These are phyloP conservation scores for Cadophora luteo-olivacea DNA, from an alignment of 2,329 filamentous ascomycete species.

Conservation along the genomic window DNA sequence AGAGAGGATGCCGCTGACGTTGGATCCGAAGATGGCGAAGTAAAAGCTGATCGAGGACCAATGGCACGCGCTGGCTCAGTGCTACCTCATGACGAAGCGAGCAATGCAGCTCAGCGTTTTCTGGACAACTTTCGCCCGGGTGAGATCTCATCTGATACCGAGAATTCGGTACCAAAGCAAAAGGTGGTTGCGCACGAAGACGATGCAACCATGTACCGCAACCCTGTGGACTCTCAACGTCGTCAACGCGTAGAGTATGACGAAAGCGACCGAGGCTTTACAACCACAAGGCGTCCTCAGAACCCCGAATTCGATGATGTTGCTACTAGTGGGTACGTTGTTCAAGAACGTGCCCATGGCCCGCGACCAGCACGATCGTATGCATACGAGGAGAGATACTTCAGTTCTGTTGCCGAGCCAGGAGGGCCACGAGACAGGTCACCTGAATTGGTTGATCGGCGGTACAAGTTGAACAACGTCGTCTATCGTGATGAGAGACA, in stretches of 20 bases:
- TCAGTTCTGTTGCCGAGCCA: slow-evolving; percentile 29
- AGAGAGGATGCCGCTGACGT: slow-evolving; percentile 37
- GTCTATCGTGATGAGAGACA: slow-evolving; percentile 46
- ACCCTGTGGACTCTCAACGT: slow-evolving; percentile 27
- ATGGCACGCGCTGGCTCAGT: slow-evolving; percentile 21
- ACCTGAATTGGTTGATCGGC: slow-evolving; percentile 44
- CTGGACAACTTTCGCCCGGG: slow-evolving; percentile 46
- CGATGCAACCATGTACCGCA: slow-evolving; percentile 27
- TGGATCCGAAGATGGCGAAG: slow-evolving; percentile 49
- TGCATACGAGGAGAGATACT: slow-evolving; percentile 40
- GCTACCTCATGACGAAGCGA: slow-evolving; percentile 39
- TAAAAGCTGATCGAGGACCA: slow-evolving; percentile 36
- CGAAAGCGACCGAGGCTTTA: slow-evolving; percentile 25
- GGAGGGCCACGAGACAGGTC: slow-evolving; percentile 38
- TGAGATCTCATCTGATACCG: slow-evolving; percentile 29
- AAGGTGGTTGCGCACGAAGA: slow-evolving; percentile 35
- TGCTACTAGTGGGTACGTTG: slow-evolving; percentile 28
- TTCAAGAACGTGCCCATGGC: slow-evolving; percentile 33
- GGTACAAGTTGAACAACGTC: slow-evolving; percentile 43
- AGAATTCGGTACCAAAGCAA: slow-evolving; percentile 16
- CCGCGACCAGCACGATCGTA: slow-evolving; percentile 34
- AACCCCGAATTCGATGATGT: slow-evolving; percentile 26
- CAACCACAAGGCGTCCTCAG: slow-evolving; percentile 23
- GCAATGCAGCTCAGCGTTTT: slow-evolving; percentile 48
- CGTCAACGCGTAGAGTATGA: slow-evolving; percentile 32